phyloP scores from a whole-genome alignment of 768 basidiomycete genomes.

The Calocera cornea region DNA sequence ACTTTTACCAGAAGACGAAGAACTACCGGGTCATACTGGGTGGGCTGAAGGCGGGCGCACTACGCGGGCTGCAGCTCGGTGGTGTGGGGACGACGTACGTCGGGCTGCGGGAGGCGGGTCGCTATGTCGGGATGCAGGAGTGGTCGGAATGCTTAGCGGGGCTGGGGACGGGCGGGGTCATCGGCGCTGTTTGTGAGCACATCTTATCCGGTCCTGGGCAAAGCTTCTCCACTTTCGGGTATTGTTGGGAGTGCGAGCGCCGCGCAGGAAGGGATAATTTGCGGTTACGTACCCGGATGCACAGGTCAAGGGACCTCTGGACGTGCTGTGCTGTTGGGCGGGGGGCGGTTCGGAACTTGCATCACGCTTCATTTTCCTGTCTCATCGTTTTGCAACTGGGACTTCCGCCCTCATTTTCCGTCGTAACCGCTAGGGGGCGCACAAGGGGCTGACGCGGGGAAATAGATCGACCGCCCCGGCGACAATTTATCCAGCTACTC shows the following conservation, averaged over 20 bases:
- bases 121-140: conserved; percentile 27
- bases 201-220: neutral
- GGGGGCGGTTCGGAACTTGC: neutral
- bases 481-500: neutral
- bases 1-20: conserved; percentile 92
- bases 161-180: conserved; percentile 45
- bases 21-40: conserved; percentile 74
- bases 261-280: neutral
- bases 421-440: neutral
- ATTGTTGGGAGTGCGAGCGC: neutral
- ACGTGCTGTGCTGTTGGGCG: neutral
- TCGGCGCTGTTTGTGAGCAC: conserved; percentile 41
- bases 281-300: neutral
- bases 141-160: conserved; percentile 50
- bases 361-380: neutral
- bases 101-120: conserved; percentile 33
- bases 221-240: neutral
- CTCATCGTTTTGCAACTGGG: conserved; percentile 3
- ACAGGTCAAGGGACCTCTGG: neutral
- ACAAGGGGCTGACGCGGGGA: neutral
- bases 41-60: conserved; percentile 52
- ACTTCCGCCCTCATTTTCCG: neutral
- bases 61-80: conserved; percentile 41
- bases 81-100: conserved; percentile 37
- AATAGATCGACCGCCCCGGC: neutral